Evolutionary conservation across 768 basidiomycete species (phyloP).

Genomic region (Leccinum arenicola): DNA sequence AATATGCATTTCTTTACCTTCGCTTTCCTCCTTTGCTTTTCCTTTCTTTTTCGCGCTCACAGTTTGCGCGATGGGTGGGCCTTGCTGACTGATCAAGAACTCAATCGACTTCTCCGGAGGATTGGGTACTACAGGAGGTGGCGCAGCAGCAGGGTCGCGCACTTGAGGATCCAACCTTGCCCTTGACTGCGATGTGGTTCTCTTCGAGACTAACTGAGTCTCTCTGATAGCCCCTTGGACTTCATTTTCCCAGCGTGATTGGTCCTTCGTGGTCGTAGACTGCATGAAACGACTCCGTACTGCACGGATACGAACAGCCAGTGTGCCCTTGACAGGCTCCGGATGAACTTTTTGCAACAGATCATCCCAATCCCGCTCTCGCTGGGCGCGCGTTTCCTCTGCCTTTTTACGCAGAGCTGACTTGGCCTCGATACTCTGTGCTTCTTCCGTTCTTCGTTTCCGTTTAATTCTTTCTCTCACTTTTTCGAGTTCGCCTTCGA

Average conservation of each 20-base stretch:
- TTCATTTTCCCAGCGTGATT: constrained; percentile 61
- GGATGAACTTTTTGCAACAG: constrained; percentile 57
- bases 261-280: constrained; percentile 48
- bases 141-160: constrained; percentile 17
- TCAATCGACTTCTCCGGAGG: constrained; percentile 52
- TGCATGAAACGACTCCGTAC: constrained; percentile 59
- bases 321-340: constrained; percentile 45
- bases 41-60: constrained; percentile 37
- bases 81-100: constrained; percentile 50
- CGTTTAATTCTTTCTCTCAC: constrained; percentile 35
- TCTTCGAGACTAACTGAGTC: constrained; percentile 47
- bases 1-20: constrained; percentile 24
- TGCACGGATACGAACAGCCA: constrained; percentile 49
- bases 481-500: constrained; percentile 43
- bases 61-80: constrained; percentile 36
- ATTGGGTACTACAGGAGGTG: constrained; percentile 41
- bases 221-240: constrained; percentile 56
- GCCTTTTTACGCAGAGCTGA: constrained; percentile 60
- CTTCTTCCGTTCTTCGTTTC: constrained; percentile 26
- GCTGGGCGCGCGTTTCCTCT: constrained; percentile 53
- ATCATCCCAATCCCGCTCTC: constrained; percentile 65
- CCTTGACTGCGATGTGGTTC: constrained; percentile 38
- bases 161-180: constrained; percentile 5
- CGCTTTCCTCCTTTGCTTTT: constrained; percentile 26
- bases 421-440: constrained; percentile 44